These are phyloP conservation scores for Termitomyces sp. DNA, from an alignment of 768 basidiomycete genomes.

Conservation along the genomic window DNA sequence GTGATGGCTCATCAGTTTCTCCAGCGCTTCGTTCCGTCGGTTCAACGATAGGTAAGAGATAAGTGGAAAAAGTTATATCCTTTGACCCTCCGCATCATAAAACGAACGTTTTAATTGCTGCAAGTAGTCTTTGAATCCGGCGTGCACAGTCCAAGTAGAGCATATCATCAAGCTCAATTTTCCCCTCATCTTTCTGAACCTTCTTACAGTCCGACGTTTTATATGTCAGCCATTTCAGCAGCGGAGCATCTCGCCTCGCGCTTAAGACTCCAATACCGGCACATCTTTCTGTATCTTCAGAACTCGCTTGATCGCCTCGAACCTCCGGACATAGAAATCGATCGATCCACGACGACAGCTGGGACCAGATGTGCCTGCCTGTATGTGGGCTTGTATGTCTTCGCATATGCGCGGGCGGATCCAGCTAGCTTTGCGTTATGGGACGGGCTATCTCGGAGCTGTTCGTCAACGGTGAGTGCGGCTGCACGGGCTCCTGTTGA, in stretches of 20 bases:
- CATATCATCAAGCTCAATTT: slow-evolving; percentile 63
- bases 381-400: slow-evolving; percentile 85
- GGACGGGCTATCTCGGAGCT: slow-evolving; percentile 31
- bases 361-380: slow-evolving; percentile 97
- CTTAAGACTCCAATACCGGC: slow-evolving; percentile 97
- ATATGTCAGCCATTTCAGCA: slow-evolving; percentile 90
- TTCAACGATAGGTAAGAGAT: too few relatives aligned
- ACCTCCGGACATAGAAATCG: slow-evolving; percentile 62
- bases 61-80: slow-evolving; percentile 58
- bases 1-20: too few relatives aligned
- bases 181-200: slow-evolving; percentile 77
- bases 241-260: slow-evolving; percentile 87
- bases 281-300: slow-evolving; percentile 75
- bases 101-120: slow-evolving; percentile 59
- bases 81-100: slow-evolving; percentile 68
- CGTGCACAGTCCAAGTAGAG: neutral
- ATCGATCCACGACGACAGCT: slow-evolving; percentile 76
- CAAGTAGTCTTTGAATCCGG: neutral
- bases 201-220: slow-evolving; percentile 90
- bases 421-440: slow-evolving; percentile 51
- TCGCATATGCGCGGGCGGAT: slow-evolving; percentile 85
- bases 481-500: slow-evolving; percentile 54
- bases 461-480: slow-evolving; percentile 49
- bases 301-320: slow-evolving; percentile 67
- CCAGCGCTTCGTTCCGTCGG: too few relatives aligned